Evolutionary conservation across 1,139 yeast genomes (phyloP).

Genomic region (Geotrichum fermentans): DNA sequence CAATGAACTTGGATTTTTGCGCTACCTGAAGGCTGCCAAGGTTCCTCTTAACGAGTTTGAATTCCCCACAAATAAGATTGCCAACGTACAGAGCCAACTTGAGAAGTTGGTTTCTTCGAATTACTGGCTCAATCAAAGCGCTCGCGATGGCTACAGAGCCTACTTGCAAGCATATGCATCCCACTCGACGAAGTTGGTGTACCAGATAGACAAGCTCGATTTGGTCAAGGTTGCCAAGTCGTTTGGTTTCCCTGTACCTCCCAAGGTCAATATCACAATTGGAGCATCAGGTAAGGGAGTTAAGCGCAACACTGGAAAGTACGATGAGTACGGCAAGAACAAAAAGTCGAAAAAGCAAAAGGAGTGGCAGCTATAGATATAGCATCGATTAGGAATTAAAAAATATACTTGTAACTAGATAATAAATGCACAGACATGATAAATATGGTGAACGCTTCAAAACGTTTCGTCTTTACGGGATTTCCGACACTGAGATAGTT

Average conservation of each 20-base stretch:
- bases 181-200: slow-evolving; percentile 91
- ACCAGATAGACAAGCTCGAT: slow-evolving; percentile 91
- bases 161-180: slow-evolving; percentile 96
- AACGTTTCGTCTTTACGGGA: no score
- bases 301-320: slow-evolving; percentile 9
- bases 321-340: slow-evolving; percentile 13
- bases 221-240: slow-evolving; percentile 91
- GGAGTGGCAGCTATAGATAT: slow-evolving; percentile 1
- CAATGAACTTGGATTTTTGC: slow-evolving; percentile 84
- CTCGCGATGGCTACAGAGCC: slow-evolving; percentile 95
- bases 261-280: slow-evolving; percentile 91
- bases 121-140: slow-evolving; percentile 90
- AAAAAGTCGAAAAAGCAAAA: slow-evolving; percentile 14
- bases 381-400: no score
- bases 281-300: slow-evolving; percentile 70
- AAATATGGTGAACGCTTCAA: not conserved
- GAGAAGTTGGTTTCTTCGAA: slow-evolving; percentile 87
- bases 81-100: slow-evolving; percentile 90
- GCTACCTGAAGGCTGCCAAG: slow-evolving; percentile 92
- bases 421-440: not conserved
- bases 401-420: no score
- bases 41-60: slow-evolving; percentile 96
- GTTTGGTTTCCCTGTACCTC: slow-evolving; percentile 92
- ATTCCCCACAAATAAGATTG: slow-evolving; percentile 88
- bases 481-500: no score